These are phyloP conservation scores for Zymoseptoria tritici DNA, from an alignment of 2,329 filamentous ascomycete species.

Conservation along the genomic window DNA sequence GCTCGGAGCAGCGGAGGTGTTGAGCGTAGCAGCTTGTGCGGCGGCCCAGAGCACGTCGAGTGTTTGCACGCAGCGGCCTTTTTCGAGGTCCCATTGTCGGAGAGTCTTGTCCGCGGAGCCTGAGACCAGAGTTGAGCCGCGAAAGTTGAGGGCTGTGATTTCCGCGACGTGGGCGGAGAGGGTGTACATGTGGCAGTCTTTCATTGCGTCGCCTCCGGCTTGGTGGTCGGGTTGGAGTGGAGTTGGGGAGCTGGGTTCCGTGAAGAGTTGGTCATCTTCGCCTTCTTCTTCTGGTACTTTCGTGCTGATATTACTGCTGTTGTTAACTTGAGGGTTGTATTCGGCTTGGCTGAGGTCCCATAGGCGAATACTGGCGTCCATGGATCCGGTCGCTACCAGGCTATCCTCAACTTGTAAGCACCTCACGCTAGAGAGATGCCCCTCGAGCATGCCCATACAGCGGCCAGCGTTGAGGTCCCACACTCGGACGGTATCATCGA, in stretches of 20 bases:
- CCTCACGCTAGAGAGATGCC: conserved; percentile 88
- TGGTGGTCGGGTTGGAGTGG: conserved; percentile 48
- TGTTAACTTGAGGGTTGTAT: conserved; percentile 57
- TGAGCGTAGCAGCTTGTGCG: conserved; percentile 65
- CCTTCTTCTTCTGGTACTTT: conserved; percentile 34
- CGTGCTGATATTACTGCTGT: conserved; percentile 41
- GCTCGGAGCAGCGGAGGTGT: conserved; percentile 8
- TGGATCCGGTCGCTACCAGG: conserved; percentile 85
- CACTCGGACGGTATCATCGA: conserved; percentile 89
- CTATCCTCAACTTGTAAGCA: conserved; percentile 93
- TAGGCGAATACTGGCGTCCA: conserved; percentile 86
- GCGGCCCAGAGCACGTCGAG: conserved; percentile 97
- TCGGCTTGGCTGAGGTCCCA: conserved; percentile 91
- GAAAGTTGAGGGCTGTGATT: conserved; percentile 88
- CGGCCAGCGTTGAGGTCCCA: conserved; percentile 94
- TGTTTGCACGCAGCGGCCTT: conserved; percentile 94
- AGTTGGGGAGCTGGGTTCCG: conserved; percentile 13
- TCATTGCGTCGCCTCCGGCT: conserved; percentile 62
- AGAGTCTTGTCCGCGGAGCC: conserved; percentile 96
- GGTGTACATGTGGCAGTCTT: conserved; percentile 81
- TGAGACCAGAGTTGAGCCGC: conserved; percentile 81
- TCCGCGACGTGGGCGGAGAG: conserved; percentile 88
- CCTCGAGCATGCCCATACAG: conserved; percentile 85
- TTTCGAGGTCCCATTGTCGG: conserved; percentile 94
- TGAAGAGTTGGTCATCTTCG: conserved; percentile 33